These are phyloP conservation scores for Lactarius akahatsu DNA, from an alignment of 768 basidiomycete genomes.

Conservation along the genomic window DNA sequence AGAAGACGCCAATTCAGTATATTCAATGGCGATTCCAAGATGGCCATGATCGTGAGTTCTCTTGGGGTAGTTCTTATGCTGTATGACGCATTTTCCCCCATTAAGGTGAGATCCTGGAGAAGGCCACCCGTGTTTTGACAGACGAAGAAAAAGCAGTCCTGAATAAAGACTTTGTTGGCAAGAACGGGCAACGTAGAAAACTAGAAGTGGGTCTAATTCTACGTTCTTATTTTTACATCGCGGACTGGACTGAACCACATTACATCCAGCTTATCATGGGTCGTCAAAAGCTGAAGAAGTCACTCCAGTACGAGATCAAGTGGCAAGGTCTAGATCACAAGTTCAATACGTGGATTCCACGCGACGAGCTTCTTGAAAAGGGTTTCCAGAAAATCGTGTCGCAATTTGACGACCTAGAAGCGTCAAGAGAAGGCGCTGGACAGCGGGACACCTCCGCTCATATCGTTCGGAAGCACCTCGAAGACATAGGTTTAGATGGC, in stretches of 20 bases:
- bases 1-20: slow-evolving; percentile 95
- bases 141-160: slow-evolving; percentile 76
- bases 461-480: slow-evolving; percentile 86
- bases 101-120: slow-evolving; percentile 84
- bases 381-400: slow-evolving; percentile 89
- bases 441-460: slow-evolving; percentile 79
- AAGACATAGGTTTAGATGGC: slow-evolving; percentile 94
- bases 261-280: slow-evolving; percentile 73
- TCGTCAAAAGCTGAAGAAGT: slow-evolving; percentile 96
- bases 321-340: slow-evolving; percentile 82
- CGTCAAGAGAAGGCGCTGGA: slow-evolving; percentile 93
- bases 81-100: slow-evolving; percentile 21
- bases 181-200: slow-evolving; percentile 87
- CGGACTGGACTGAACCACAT: slow-evolving; percentile 12
- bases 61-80: slow-evolving; percentile 17
- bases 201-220: slow-evolving; percentile 61
- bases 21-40: slow-evolving; percentile 99
- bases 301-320: slow-evolving; percentile 90
- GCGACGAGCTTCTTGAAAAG: slow-evolving; percentile 80
- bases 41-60: slow-evolving; percentile 83
- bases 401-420: slow-evolving; percentile 95
- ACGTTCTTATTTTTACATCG: slow-evolving; percentile 14
- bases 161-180: slow-evolving; percentile 87
- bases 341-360: slow-evolving; percentile 89
- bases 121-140: slow-evolving; percentile 87